Base-by-base conservation (phyloP, 1,284 basidiomycete genomes). In the Tranzscheliella williamsii region DNA sequence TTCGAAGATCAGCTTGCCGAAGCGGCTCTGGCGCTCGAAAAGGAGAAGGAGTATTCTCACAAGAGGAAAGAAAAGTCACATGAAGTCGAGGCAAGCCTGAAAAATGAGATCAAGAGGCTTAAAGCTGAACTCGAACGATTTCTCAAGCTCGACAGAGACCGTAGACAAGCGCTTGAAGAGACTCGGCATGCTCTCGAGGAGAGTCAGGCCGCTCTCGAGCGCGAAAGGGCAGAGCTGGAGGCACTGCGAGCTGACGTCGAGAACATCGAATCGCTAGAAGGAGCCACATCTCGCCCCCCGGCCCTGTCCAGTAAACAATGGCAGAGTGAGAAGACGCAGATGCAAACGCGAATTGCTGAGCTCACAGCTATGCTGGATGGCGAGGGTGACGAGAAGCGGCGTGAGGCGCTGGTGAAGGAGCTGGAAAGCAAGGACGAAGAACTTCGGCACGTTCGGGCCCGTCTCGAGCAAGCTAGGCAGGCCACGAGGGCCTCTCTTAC, bases 161-260 rank as follows among this genome's bases (percentile, higher is more conserved):
- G 47, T 42, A 29, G 46, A 51, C 37, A 51, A 47, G 30, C 40
- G 15, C 40, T 54, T 36, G 50, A 64, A 22, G 61, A 64, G 38
- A 50, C 92, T 16, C 89, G 92, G 72, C 88, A 88, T 55, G 94
- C 92, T 1, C 80, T 96, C 33, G 82, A 87, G 55, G 92, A 96
- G 80, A 90, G 88, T 68, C 87, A 87, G n/a, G 82, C 85, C 27
- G 89, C 91, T 2, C 82, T 96, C 15, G 93, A 97, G 79, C 87
- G 87, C 70, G 89, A 92, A n/a, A 82, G 89, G 41, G 89, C 88
- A 8, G 94, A 97, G 76, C 87, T 96, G 20, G 93, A 97, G 80
- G 81, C 81, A 3, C 79, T 95, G 42, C 82, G 92, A 48, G 81
- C 83, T 24, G 91, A 95, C 24, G 54, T 51, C 18, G 50, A 64